phyloP scores from a whole-genome alignment of 192 early-diverging fungal species.

The Allomyces javanicus region DNA sequence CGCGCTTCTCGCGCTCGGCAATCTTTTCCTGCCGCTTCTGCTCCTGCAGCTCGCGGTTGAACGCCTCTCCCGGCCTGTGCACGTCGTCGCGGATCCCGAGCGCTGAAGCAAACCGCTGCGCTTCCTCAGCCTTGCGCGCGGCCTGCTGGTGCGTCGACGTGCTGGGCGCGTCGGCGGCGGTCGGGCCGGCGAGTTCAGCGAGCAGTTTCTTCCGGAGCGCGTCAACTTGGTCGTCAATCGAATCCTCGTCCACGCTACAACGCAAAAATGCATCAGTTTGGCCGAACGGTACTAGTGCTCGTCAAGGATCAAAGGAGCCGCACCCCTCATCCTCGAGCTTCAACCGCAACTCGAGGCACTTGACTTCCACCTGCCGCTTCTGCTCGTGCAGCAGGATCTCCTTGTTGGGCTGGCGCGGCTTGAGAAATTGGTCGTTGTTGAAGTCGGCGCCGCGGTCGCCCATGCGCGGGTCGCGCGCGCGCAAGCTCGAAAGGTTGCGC shows the following conservation, averaged over 20 bases:
- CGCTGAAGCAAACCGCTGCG: slow-evolving; percentile 39
- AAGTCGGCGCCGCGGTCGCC: slow-evolving; percentile 17
- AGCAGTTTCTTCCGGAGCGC: slow-evolving; percentile 37
- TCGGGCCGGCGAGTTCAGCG: slow-evolving; percentile 7
- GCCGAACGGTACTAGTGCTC: background rate
- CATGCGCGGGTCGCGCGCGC: slow-evolving; percentile 18
- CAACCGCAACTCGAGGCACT: slow-evolving; percentile 59
- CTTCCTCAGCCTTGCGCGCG: slow-evolving; percentile 48
- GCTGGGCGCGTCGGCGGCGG: slow-evolving; percentile 10
- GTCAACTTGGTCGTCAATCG: slow-evolving; percentile 42
- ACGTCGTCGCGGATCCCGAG: slow-evolving; percentile 39
- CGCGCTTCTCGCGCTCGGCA: slow-evolving; percentile 8
- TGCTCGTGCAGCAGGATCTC: slow-evolving; percentile 71
- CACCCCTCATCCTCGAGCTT: slow-evolving; percentile 57
- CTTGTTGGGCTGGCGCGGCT: slow-evolving; percentile 36
- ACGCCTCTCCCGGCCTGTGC: slow-evolving; percentile 55
- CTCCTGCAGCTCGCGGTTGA: slow-evolving; percentile 51
- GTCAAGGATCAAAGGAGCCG: slow-evolving; percentile 1
- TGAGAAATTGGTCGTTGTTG: slow-evolving; percentile 6
- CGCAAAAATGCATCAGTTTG: background rate
- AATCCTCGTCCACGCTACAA: slow-evolving; percentile 33
- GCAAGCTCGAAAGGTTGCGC: slow-evolving; percentile 60
- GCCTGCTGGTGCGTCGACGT: slow-evolving; percentile 51
- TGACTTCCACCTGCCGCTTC: slow-evolving; percentile 72
- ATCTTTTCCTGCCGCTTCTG: slow-evolving; percentile 14